phyloP scores from a whole-genome alignment of 257 asterid genomes.

The Plectranthus barbatus region DNA sequence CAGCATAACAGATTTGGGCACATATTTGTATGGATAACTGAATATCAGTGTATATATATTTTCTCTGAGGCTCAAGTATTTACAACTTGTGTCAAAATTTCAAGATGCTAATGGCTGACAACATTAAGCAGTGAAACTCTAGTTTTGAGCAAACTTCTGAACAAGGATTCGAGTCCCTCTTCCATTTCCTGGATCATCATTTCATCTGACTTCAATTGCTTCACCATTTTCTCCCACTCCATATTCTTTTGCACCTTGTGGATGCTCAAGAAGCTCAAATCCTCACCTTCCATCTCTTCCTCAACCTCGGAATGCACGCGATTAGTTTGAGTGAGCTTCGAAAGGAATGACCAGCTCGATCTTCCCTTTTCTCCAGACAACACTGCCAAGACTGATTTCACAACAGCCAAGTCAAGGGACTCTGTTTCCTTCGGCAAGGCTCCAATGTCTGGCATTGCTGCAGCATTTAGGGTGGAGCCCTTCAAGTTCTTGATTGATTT shows the following conservation, averaged over 20 bases:
- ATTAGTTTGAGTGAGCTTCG: slow-evolving; percentile 18
- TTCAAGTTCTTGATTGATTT: slow-evolving; percentile 20
- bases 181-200: slow-evolving; percentile 20
- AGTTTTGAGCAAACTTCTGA: slow-evolving; percentile 20
- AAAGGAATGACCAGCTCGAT: slow-evolving; percentile 14
- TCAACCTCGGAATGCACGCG: background rate
- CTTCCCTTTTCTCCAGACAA: slow-evolving; percentile 19
- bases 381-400: slow-evolving; percentile 8
- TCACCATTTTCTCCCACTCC: background rate
- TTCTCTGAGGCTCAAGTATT: too few species aligned
- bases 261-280: slow-evolving; percentile 2
- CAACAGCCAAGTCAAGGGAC: background rate
- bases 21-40: background rate
- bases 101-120: slow-evolving; percentile 19
- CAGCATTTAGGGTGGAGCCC: background rate
- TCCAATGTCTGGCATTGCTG: background rate
- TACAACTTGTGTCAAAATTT: background rate
- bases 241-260: background rate
- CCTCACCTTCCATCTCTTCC: background rate
- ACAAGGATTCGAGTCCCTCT: slow-evolving; percentile 21
- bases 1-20: background rate
- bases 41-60: too few species aligned
- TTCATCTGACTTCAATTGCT: slow-evolving; percentile 20
- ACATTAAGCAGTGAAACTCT: slow-evolving; percentile 29
- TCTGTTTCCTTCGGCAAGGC: slow-evolving; percentile 18